Evolutionary conservation across 2,329 filamentous ascomycete species (phyloP), one percentile per base, ranked within the genome.

Genomic region (Fonsecaea pugnacius): DNA sequence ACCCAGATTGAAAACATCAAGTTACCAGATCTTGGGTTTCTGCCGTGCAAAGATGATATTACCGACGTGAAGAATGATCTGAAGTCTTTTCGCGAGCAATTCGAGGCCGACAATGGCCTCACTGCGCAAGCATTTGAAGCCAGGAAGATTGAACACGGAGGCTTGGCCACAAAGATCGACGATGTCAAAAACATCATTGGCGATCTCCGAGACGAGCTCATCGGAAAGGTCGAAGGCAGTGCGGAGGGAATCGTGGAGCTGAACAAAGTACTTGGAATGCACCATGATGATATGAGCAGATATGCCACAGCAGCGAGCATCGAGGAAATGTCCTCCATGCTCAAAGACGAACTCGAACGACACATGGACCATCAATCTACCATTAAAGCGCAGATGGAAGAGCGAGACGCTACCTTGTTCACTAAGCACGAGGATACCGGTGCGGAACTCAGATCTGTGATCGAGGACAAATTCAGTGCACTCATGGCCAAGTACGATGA

Each of bases 401-500:
- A 87, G 70, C 82, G 84, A 58, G 81, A 85, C 51, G 79, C 83
- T 1, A 79, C 83, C 16, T 72, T 80, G 16, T 75, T 86, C 9
- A 82, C 85, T 68, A 88, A 88, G 74, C 84, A 87, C 36, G 84
- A 86, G 24, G 85, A 88, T 71, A 79, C 81, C 61, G 83, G 84
- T 64, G 81, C 81, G 7, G 83, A 85, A 32, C 75, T 89, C 27
- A 78, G 79, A 4, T 76, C 79, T 57, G 87, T 86, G 76, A 80
- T 89, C 43, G 87, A 96, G 67, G 90, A 92, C 72, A 92, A 92
- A 74, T 87, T 97, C 70, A 85, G 85, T 64, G 91, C 92, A 59
- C 82, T 99, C 27, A 87, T 96, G 75, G 82, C 84, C 70, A 97
- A 96, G 75, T 96, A 96, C 73, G 93, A 97, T 61, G 91, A 95